Evolutionary conservation across 2,329 filamentous ascomycete species (phyloP).

Genomic region (Beauveria pseudobassiana): DNA sequence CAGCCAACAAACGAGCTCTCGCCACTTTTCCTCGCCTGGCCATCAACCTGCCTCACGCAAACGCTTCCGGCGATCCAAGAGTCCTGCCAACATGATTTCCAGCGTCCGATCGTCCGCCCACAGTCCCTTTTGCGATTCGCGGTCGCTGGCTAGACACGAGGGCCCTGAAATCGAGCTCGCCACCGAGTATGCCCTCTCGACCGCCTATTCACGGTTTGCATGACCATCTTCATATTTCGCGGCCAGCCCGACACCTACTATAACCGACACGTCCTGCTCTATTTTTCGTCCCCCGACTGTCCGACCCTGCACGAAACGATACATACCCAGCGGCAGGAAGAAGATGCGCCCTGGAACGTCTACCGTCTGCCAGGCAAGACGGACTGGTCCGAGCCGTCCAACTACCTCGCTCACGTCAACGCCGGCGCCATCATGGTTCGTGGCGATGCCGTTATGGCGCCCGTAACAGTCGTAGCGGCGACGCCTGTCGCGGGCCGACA

Average conservation of each 20-base stretch:
- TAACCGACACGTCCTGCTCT: slow-evolving; percentile 13
- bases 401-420: slow-evolving; percentile 14
- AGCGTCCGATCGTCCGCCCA: background rate
- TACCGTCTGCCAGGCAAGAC: slow-evolving; percentile 7
- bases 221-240: slow-evolving; percentile 13
- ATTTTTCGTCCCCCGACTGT: slow-evolving; percentile 15
- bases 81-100: background rate
- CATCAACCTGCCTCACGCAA: background rate
- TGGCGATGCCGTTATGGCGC: slow-evolving; percentile 9
- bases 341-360: slow-evolving; percentile 7
- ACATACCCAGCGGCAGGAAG: slow-evolving; percentile 12
- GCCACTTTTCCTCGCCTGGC: slow-evolving; percentile 1
- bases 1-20: background rate
- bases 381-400: slow-evolving; percentile 11
- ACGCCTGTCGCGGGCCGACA: slow-evolving; percentile 3
- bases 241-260: slow-evolving; percentile 13
- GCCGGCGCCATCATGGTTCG: slow-evolving; percentile 13
- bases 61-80: background rate
- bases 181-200: slow-evolving; percentile 5
- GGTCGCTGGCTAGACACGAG: background rate
- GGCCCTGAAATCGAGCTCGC: background rate
- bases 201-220: slow-evolving; percentile 8
- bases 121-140: background rate
- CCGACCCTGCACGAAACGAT: slow-evolving; percentile 12
- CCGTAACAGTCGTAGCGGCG: slow-evolving; percentile 9